These are phyloP conservation scores for Arctostaphylos glauca DNA, from an alignment of 148 eudicot species.

Conservation along the genomic window DNA sequence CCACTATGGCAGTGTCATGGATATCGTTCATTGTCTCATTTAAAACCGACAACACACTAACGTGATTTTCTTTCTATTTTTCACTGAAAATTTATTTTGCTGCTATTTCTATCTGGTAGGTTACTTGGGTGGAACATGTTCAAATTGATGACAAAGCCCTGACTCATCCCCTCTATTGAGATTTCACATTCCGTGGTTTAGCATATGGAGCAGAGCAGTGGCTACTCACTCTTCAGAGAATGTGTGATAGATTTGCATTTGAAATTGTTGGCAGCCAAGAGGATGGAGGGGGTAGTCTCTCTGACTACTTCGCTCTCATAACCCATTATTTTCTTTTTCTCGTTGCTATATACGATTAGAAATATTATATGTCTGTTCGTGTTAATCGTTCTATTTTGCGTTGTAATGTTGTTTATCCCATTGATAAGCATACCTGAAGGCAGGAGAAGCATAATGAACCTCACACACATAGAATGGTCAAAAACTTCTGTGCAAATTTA, in stretches of 20 bases:
- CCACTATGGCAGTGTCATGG: background rate
- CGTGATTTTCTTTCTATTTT: background rate
- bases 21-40: background rate
- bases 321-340: background rate
- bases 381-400: background rate
- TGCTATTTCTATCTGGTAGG: conserved; percentile 14
- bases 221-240: conserved; percentile 12
- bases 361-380: background rate
- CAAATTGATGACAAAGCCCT: conserved; percentile 29
- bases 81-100: background rate
- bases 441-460: conserved; percentile 34
- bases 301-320: background rate
- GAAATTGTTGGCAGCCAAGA: conserved; percentile 1
- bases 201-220: conserved; percentile 26
- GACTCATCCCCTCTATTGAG: conserved; percentile 23
- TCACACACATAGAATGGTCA: conserved; percentile 46
- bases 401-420: background rate
- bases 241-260: conserved; percentile 15
- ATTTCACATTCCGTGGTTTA: conserved; percentile 17
- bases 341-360: background rate
- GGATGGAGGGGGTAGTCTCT: background rate
- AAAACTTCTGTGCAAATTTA: conserved; percentile 39
- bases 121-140: conserved; percentile 37
- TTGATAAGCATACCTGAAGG: conserved; percentile 33
- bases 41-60: background rate